A percentile compares a stretch with the other conserved stretches of the same genome.
phyloP scores from a whole-genome alignment of 2,329 filamentous ascomycete genomes.

The Colletotrichum sp. region DNA sequence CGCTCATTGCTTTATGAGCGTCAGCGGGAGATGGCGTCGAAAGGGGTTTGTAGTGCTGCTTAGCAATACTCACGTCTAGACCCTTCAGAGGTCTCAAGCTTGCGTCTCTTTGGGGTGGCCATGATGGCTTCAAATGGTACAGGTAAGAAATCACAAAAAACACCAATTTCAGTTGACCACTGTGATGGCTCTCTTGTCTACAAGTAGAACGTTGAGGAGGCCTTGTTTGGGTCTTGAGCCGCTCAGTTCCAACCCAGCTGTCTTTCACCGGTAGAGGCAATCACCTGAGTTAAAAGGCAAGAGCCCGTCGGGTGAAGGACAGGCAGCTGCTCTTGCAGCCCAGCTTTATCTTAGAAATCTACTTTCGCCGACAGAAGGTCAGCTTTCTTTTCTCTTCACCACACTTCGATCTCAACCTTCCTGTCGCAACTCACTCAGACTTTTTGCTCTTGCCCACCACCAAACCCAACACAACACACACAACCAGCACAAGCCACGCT shows the following conservation, averaged over 20 bases:
- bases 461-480: neutral
- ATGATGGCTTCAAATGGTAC: conserved; percentile 17
- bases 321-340: neutral
- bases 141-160: neutral
- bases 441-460: neutral
- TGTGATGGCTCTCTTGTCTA: neutral
- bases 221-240: neutral
- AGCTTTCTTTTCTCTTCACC: neutral
- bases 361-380: neutral
- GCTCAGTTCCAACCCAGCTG: neutral
- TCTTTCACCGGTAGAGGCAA: neutral
- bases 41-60: neutral
- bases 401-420: neutral
- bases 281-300: neutral
- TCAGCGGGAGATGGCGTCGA: conserved; percentile 2
- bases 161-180: neutral
- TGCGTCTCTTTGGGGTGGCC: conserved; percentile 45
- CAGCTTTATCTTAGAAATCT: neutral
- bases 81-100: conserved; percentile 36
- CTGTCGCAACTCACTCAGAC: neutral
- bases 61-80: conserved; percentile 34
- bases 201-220: neutral
- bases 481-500: neutral
- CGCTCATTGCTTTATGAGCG: conserved; percentile 41
- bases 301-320: neutral